Percentiles rank a stretch among this genome's conserved stretches.
Conservation (phyloP, 164 flowering plant species). For the Santalum album region DNA sequence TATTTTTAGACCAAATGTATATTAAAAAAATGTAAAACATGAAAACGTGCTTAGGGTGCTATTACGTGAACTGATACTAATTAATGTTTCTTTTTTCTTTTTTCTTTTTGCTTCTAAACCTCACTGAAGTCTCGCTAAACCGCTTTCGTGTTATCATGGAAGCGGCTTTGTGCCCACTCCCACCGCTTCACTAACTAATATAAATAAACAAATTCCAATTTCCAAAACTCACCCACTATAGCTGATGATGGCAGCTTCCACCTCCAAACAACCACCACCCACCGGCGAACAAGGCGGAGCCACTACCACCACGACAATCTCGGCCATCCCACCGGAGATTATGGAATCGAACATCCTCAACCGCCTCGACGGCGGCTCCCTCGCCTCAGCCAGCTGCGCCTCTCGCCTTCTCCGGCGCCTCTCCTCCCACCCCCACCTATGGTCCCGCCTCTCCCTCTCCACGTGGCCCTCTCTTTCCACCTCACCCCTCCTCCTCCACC, state of each 20-base stretch:
- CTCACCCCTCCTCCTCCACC: constrained; percentile 17
- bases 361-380: constrained; percentile 40
- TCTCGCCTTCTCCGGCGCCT: constrained; percentile 31
- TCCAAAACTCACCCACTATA: no score
- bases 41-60: no score
- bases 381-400: constrained; percentile 35
- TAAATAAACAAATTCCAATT: no score
- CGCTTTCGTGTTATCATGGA: no score
- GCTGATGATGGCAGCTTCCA: neutral
- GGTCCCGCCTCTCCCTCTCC: constrained; percentile 36
- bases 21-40: no score
- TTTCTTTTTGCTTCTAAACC: no score
- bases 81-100: no score
- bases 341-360: constrained; percentile 32
- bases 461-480: constrained; percentile 43
- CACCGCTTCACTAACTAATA: no score
- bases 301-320: constrained; percentile 10
- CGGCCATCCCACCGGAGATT: constrained; percentile 35
- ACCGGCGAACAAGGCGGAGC: neutral
- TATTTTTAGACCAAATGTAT: no score
- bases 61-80: no score
- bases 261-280: neutral
- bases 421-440: constrained; percentile 21
- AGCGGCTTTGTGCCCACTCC: no score
- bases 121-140: no score